Percentiles rank a stretch among this genome's conserved stretches.
These are phyloP conservation scores for Falciphora oryzae DNA, from an alignment of 2,329 filamentous ascomycete species.

Conservation along the genomic window DNA sequence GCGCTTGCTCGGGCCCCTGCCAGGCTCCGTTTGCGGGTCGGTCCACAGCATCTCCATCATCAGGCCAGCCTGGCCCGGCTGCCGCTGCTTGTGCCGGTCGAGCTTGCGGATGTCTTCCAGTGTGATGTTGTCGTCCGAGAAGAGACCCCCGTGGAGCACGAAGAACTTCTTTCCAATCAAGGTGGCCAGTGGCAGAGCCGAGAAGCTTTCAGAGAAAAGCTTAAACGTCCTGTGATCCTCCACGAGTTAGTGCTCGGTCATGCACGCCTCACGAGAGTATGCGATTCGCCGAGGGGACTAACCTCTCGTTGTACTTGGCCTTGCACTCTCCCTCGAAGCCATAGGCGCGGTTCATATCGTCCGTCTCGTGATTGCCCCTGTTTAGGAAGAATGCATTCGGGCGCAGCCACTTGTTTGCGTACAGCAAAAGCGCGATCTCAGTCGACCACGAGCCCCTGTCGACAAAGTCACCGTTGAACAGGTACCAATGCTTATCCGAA, in stretches of 20 bases:
- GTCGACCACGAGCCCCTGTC: conserved; percentile 96
- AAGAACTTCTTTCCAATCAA: conserved; percentile 87
- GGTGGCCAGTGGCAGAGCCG: conserved; percentile 84
- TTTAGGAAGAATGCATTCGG: conserved; percentile 90
- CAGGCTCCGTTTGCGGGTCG: conserved; percentile 80
- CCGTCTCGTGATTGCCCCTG: conserved; percentile 96
- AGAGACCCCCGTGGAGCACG: conserved; percentile 88
- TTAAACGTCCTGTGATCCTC: conserved; percentile 55
- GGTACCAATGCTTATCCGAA: conserved; percentile 79
- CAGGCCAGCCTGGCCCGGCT: conserved; percentile 76
- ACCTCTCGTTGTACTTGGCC: conserved; percentile 90
- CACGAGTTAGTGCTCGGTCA: not conserved
- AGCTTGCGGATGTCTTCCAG: conserved; percentile 76
- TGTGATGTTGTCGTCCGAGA: conserved; percentile 89
- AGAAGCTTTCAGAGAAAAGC: conserved; percentile 97
- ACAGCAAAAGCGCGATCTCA: conserved; percentile 90
- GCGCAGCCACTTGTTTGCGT: conserved; percentile 94
- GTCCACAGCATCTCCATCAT: conserved; percentile 99
- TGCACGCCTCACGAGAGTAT: not conserved
- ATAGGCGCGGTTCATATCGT: conserved; percentile 98
- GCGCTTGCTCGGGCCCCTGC: conserved; percentile 90
- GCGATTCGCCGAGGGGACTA: conserved; percentile 14
- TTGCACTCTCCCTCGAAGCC: conserved; percentile 98
- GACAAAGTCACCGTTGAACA: conserved; percentile 99
- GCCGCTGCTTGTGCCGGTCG: conserved; percentile 35